These are phyloP conservation scores for Moricandia moricandioides DNA, from an alignment of 345 rosid species.

Conservation along the genomic window DNA sequence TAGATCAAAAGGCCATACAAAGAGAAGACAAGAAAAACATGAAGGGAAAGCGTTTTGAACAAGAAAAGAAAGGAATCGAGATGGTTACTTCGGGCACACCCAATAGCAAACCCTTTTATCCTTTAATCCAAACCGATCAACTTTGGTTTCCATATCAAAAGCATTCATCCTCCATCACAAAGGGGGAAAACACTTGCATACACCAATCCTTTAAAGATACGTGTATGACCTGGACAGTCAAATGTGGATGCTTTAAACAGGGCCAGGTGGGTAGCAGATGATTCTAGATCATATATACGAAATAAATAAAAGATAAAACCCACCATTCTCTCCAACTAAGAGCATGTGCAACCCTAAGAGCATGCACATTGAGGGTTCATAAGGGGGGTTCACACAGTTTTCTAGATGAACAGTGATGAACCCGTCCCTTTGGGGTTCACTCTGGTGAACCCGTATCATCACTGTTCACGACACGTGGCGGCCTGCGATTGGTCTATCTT, in stretches of 20 bases:
- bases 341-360: too few species aligned
- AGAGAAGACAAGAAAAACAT: neutral
- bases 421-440: too few species aligned
- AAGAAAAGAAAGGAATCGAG: conserved; percentile 14
- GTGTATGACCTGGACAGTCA: conserved; percentile 21
- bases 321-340: neutral
- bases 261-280: neutral
- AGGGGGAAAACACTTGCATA: conserved; percentile 6
- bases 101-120: conserved; percentile 5
- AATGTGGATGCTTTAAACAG: neutral
- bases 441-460: too few species aligned
- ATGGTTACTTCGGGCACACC: conserved; percentile 21
- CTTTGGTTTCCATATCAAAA: conserved; percentile 10
- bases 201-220: conserved; percentile 6
- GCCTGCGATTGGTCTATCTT: too few species aligned
- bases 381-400: too few species aligned
- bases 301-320: neutral
- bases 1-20: neutral
- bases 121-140: conserved; percentile 1
- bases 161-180: neutral
- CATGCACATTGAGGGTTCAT: too few species aligned
- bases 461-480: too few species aligned
- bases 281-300: neutral
- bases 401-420: too few species aligned
- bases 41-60: neutral